These are phyloP conservation scores for Balakata baccata DNA, from an alignment of 345 rosid species.

Conservation along the genomic window DNA sequence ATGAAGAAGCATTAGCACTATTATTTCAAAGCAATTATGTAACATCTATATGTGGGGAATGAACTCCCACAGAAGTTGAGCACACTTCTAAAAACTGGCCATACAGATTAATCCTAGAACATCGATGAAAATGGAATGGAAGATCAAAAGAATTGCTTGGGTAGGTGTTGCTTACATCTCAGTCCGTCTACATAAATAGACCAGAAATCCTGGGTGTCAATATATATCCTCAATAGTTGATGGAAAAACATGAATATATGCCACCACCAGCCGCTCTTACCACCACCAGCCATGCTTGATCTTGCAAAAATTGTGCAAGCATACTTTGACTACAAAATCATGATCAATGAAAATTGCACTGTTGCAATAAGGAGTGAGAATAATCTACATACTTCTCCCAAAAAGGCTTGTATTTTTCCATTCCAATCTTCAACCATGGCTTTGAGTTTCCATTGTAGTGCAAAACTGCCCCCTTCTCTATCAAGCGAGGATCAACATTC, in stretches of 20 bases:
- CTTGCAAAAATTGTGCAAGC: conserved; percentile 43
- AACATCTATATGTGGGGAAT: background rate
- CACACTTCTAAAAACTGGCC: background rate
- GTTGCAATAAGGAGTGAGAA: conserved; percentile 67
- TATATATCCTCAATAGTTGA: conserved; percentile 17
- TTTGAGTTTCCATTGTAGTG: conserved; percentile 92
- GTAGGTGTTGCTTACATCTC: conserved; percentile 10
- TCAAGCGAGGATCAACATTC: conserved; percentile 66
- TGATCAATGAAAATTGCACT: conserved; percentile 81
- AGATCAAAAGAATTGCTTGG: background rate
- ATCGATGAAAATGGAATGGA: background rate
- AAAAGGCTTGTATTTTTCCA: conserved; percentile 86
- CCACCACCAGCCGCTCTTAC: conserved; percentile 42
- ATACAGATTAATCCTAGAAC: background rate
- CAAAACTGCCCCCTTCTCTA: conserved; percentile 87
- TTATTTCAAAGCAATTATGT: too few relatives aligned
- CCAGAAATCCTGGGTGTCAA: conserved; percentile 5
- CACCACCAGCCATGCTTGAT: conserved; percentile 43
- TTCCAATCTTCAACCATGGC: conserved; percentile 97
- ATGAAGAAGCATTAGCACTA: background rate
- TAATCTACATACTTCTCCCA: conserved; percentile 95
- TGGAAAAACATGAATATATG: conserved; percentile 15
- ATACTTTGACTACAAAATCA: conserved; percentile 21
- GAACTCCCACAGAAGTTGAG: background rate
- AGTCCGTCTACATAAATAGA: conserved; percentile 15